Evolutionary conservation across 2,329 filamentous ascomycete species (phyloP).

Genomic region (Cyanodermella asteris): DNA sequence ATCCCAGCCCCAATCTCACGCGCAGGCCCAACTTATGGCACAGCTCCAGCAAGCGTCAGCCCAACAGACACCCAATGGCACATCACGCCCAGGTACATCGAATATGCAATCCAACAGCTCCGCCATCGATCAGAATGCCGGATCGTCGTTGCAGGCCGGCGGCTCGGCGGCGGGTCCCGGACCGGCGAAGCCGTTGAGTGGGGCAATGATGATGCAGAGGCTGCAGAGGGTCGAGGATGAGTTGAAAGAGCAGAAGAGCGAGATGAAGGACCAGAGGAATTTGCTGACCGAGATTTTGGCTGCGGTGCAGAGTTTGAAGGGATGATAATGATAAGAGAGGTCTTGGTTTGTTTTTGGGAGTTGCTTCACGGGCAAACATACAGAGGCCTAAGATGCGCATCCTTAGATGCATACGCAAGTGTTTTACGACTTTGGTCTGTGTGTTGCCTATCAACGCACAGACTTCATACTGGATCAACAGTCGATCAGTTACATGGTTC

Average conservation of each 20-base stretch:
- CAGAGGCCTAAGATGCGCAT: too few species aligned
- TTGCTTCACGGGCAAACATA: too few species aligned
- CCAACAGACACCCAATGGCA: neutral
- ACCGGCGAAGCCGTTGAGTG: slow-evolving; percentile 2
- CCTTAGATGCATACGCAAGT: too few species aligned
- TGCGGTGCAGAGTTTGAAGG: slow-evolving; percentile 4
- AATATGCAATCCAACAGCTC: neutral
- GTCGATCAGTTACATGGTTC: too few species aligned
- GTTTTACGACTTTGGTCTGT: too few species aligned
- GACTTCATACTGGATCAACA: too few species aligned
- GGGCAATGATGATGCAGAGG: slow-evolving; percentile 5
- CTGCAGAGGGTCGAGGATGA: slow-evolving; percentile 8
- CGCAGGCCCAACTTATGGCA: neutral
- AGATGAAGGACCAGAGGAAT: slow-evolving; percentile 7
- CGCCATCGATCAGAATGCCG: neutral
- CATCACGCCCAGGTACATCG: neutral
- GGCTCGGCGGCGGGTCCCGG: neutral
- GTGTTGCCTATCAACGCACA: too few species aligned
- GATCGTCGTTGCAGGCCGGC: neutral
- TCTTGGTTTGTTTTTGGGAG: too few species aligned
- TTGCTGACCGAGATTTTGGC: slow-evolving; percentile 8
- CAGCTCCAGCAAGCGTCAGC: neutral
- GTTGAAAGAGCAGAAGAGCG: slow-evolving; percentile 8
- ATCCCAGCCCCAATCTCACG: neutral
- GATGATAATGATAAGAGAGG: too few species aligned